Evolutionary conservation across 106 monocot species (phyloP), one percentile per base, ranked within the genome.

Genomic region (Dioscorea zingiberensis): DNA sequence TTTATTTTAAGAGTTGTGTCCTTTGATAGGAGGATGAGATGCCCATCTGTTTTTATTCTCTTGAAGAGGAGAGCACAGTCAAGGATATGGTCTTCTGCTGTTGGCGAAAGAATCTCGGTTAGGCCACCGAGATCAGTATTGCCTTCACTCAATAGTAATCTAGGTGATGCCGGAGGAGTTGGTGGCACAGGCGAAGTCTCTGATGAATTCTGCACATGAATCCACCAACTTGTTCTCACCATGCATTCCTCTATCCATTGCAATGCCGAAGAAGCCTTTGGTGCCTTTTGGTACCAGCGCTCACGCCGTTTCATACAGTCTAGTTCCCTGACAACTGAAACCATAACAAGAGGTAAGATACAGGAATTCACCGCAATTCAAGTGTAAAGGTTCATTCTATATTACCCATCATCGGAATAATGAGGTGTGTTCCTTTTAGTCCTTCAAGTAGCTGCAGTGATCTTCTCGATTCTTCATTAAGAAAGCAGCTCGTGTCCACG

Each of bases 181-280:
- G 83, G 55, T 30, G 79, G 77, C 27, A 77, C 77, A 13, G 97
- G 75, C 53, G 69, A 9, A 1, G 68, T 85, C 76, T 97, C 91
- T 21, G 29, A 21, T 53, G 91, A 79, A 78, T 74, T 88, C 69
- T 97, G 95, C 12, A 97, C 95, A 73, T 97, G 88, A 71, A 97
- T 81, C 95, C 95, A 97, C 91, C 87, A 85, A 54, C 81, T 74
- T 47, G 62, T 63, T 22, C 75, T 83, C 70, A 81, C 62, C 95
- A 97, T 97, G 72, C 95, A 84, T 27, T 81, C 78, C 51, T 97
- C 81, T 30, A 97, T 88, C 95, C 95, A 97, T 58, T 84, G 69
- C 55, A 97, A 59, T 14, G 74, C 75, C 38, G 73, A 70, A 63
- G 88, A 88, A 11, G 73, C 81, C 64, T 46, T 73, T 26, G 71